Conservation (phyloP, 208 protist genomes). For the Crithidia expoeki region DNA sequence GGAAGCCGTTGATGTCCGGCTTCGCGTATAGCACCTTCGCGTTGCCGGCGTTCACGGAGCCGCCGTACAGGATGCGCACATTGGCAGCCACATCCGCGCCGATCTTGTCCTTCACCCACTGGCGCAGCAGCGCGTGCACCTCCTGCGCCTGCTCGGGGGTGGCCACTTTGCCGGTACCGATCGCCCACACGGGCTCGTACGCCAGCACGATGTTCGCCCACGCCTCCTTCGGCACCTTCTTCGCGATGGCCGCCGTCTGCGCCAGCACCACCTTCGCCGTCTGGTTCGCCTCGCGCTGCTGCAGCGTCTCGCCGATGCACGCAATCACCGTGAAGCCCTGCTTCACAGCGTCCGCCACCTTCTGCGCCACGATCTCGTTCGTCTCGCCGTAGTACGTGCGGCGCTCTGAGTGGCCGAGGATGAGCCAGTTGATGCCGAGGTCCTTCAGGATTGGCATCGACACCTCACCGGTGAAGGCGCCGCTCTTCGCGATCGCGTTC, state of each 20-base stretch:
- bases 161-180: slow-evolving; percentile 98
- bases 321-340: slow-evolving; percentile 94
- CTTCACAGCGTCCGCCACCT: slow-evolving; percentile 82
- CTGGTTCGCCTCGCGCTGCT: slow-evolving; percentile 91
- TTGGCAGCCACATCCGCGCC: slow-evolving; percentile 85
- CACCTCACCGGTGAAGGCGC: slow-evolving; percentile 92
- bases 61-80: slow-evolving; percentile 98
- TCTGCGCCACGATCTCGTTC: slow-evolving; percentile 93
- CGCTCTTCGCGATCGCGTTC: slow-evolving; percentile 88
- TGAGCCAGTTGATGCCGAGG: slow-evolving; percentile 91
- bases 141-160: slow-evolving; percentile 96
- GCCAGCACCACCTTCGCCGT: slow-evolving; percentile 91
- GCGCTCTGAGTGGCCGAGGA: slow-evolving; percentile 98
- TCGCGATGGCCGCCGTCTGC: slow-evolving; percentile 92
- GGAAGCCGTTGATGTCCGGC: slow-evolving; percentile 22
- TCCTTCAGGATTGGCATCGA: slow-evolving; percentile 94
- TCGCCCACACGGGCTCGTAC: slow-evolving; percentile 99
- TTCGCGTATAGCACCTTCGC: slow-evolving; percentile 85
- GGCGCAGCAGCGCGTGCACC: slow-evolving; percentile 90
- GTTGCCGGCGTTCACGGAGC: slow-evolving; percentile 95
- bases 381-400: slow-evolving; percentile 95
- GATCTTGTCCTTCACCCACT: slow-evolving; percentile 91
- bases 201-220: slow-evolving; percentile 96
- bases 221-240: slow-evolving; percentile 64
- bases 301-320: slow-evolving; percentile 97